phyloP scores from a whole-genome alignment of 2,329 filamentous ascomycete species.

The Exophiala sp. region DNA sequence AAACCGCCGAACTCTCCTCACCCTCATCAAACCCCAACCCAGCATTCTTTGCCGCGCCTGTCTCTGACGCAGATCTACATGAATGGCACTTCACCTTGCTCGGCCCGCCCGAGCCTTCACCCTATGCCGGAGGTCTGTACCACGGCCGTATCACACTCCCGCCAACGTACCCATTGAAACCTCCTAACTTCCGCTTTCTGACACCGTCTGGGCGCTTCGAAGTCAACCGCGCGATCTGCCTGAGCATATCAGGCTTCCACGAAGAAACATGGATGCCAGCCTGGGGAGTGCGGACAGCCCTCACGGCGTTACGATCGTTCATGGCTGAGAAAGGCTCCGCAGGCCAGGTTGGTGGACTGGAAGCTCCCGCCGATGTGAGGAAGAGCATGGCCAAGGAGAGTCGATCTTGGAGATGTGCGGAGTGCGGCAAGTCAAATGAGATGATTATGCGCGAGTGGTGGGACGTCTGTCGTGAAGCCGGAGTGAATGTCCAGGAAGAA shows the following conservation, averaged over 20 bases:
- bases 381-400: conserved; percentile 67
- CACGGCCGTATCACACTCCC: conserved; percentile 93
- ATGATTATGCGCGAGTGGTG: conserved; percentile 72
- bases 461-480: conserved; percentile 50
- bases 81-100: conserved; percentile 99
- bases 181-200: conserved; percentile 91
- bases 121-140: conserved; percentile 80
- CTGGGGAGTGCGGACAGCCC: conserved; percentile 89
- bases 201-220: conserved; percentile 92
- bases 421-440: conserved; percentile 67
- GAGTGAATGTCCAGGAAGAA: conserved; percentile 40
- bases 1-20: conserved; percentile 79
- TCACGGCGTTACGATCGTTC: conserved; percentile 75
- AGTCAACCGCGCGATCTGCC: conserved; percentile 92
- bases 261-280: conserved; percentile 99
- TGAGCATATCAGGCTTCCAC: conserved; percentile 90
- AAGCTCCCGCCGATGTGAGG: conserved; percentile 66
- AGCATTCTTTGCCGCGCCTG: conserved; percentile 78
- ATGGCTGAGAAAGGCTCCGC: conserved; percentile 81
- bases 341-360: conserved; percentile 87
- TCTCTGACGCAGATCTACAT: conserved; percentile 82
- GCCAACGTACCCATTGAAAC: conserved; percentile 82
- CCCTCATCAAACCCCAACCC: conserved; percentile 70
- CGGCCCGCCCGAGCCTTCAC: conserved; percentile 73
- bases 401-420: conserved; percentile 62